Conservation (phyloP, 2,329 filamentous ascomycete species). For the Trichoderma breve region DNA sequence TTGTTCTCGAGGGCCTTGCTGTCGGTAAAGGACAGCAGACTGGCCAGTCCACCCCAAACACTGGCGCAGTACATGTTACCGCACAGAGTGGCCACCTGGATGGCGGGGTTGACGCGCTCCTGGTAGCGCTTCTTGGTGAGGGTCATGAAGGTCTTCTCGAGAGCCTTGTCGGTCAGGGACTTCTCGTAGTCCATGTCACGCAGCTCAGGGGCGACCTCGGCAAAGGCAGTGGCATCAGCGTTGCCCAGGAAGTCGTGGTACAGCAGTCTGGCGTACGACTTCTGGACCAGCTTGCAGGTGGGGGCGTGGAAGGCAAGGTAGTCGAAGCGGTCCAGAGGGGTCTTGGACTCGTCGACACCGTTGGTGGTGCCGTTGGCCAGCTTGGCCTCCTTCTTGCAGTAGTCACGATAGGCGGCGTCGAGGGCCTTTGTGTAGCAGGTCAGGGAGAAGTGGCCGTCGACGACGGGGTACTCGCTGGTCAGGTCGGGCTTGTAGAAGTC, state of each 20-base stretch:
- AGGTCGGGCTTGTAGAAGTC: conserved; percentile 91
- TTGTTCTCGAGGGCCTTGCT: conserved; percentile 66
- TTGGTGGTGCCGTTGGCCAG: conserved; percentile 56
- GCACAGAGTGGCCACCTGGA: conserved; percentile 75
- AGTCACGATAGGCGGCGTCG: conserved; percentile 77
- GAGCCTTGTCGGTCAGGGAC: conserved; percentile 75
- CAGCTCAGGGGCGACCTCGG: conserved; percentile 72
- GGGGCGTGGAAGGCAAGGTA: conserved; percentile 81
- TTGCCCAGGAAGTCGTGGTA: conserved; percentile 83
- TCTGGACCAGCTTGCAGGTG: conserved; percentile 83
- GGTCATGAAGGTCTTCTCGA: conserved; percentile 84
- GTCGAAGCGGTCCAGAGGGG: conserved; percentile 75
- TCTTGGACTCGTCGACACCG: conserved; percentile 49
- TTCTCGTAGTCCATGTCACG: conserved; percentile 76
- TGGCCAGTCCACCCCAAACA: conserved; percentile 73
- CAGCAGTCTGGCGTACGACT: conserved; percentile 78
- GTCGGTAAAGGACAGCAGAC: conserved; percentile 63
- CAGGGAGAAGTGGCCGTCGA: conserved; percentile 80
- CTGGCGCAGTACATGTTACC: conserved; percentile 69
- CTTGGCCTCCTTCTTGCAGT: conserved; percentile 69
- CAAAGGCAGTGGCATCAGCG: conserved; percentile 65
- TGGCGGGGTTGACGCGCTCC: conserved; percentile 70
- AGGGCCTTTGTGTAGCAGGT: conserved; percentile 80
- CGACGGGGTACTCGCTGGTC: conserved; percentile 82
- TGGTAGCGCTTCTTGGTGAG: conserved; percentile 82